These are phyloP conservation scores for Pseudogymnoascus sp. DNA, from an alignment of 2,329 filamentous ascomycete genomes.

Conservation along the genomic window DNA sequence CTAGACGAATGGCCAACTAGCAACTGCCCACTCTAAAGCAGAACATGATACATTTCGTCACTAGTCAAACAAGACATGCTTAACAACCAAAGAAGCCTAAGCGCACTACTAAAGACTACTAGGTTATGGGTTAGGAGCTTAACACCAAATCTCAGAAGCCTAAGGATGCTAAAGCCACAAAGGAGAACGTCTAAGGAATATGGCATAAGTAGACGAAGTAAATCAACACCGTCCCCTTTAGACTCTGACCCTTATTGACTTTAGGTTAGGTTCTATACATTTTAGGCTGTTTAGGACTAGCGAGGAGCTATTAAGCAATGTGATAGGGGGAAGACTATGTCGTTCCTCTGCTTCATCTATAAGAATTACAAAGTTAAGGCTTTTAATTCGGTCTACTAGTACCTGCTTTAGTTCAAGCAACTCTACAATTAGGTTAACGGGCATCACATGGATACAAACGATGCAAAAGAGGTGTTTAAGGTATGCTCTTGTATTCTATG, in stretches of 20 bases:
- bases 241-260: not conserved
- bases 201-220: not conserved
- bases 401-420: slow-evolving; percentile 21
- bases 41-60: not conserved
- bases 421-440: slow-evolving; percentile 18
- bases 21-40: not conserved
- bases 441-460: slow-evolving; percentile 14
- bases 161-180: not conserved
- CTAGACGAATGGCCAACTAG: not conserved
- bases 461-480: slow-evolving; percentile 4
- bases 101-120: not conserved
- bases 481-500: no score
- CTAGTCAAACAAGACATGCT: not conserved
- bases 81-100: not conserved
- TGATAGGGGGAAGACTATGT: slow-evolving; percentile 9
- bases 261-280: not conserved
- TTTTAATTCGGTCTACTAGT: slow-evolving; percentile 19
- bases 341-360: slow-evolving; percentile 9
- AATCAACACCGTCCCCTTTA: not conserved
- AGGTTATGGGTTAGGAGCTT: not conserved
- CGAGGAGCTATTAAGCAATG: slow-evolving; percentile 4
- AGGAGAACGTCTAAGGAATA: not conserved
- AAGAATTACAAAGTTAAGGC: no score
- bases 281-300: not conserved
- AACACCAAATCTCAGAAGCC: not conserved